Percentiles rank a stretch among this genome's conserved stretches.
These are phyloP conservation scores for Paratrypanosoma confusum DNA, from an alignment of 208 protist species.

Conservation along the genomic window DNA sequence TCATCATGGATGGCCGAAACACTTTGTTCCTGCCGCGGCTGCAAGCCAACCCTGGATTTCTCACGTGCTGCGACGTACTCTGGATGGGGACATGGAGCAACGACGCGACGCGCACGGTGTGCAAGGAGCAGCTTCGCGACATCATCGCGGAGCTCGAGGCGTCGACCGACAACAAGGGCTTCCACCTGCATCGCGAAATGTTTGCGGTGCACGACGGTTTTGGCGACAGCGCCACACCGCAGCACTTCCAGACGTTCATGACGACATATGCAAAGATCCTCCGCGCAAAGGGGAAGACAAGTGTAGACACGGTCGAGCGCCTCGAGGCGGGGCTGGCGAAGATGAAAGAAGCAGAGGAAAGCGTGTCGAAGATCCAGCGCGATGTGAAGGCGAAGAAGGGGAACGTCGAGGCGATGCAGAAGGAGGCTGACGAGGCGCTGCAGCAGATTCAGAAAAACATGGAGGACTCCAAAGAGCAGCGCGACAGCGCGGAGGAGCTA, in stretches of 20 bases:
- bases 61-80: conserved; percentile 89
- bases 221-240: conserved; percentile 53
- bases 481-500: conserved; percentile 81
- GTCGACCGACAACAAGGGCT: conserved; percentile 53
- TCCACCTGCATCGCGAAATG: conserved; percentile 76
- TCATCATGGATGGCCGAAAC: conserved; percentile 90
- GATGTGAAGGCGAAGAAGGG: conserved; percentile 84
- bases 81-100: conserved; percentile 92
- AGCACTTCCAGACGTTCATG: conserved; percentile 78
- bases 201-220: conserved; percentile 74
- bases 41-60: conserved; percentile 92
- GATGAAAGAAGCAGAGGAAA: conserved; percentile 88
- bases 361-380: conserved; percentile 83
- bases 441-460: conserved; percentile 92
- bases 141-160: conserved; percentile 57
- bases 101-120: conserved; percentile 75
- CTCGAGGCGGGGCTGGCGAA: conserved; percentile 88
- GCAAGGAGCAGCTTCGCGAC: conserved; percentile 61
- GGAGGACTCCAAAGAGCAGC: conserved; percentile 88
- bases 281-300: conserved; percentile 56
- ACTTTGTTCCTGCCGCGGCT: conserved; percentile 80
- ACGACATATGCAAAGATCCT: conserved; percentile 75
- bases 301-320: conserved; percentile 59
- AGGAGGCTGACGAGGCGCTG: conserved; percentile 89
- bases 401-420: conserved; percentile 88